Percentiles rank a stretch among this genome's conserved stretches.
Conservation (phyloP, 1,284 basidiomycete genomes). For the Ustilago shanxiensis region DNA sequence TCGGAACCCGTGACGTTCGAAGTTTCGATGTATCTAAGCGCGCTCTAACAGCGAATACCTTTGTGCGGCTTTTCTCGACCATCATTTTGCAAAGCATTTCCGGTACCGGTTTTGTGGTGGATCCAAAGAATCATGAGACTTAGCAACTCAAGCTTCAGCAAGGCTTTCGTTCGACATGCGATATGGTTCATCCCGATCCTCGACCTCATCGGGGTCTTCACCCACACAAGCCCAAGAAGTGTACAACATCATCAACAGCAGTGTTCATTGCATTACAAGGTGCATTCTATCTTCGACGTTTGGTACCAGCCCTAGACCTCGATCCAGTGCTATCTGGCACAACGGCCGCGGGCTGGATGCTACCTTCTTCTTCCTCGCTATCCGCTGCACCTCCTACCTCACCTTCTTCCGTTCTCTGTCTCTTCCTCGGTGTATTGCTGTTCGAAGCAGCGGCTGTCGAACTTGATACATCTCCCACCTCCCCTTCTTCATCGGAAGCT, state of each 20-base stretch:
- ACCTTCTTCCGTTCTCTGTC: conserved; percentile 44
- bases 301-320: conserved; percentile 16
- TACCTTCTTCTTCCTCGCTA: conserved; percentile 49
- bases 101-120: too few species aligned
- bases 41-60: background rate
- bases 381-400: conserved; percentile 29
- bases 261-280: background rate
- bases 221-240: background rate
- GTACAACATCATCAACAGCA: background rate
- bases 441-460: conserved; percentile 20
- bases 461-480: conserved; percentile 25
- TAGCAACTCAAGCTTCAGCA: too few species aligned
- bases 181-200: background rate
- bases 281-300: conserved; percentile 20
- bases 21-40: background rate
- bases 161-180: too few species aligned
- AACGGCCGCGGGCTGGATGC: conserved; percentile 27
- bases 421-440: conserved; percentile 47
- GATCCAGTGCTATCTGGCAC: background rate
- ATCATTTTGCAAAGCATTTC: background rate
- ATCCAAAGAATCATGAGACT: too few species aligned
- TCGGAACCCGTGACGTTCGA: background rate
- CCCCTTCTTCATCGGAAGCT: conserved; percentile 44
- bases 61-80: background rate
- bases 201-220: background rate